phyloP scores from a whole-genome alignment of 495 filamentous ascomycete species.

The Apiosordaria backusii region DNA sequence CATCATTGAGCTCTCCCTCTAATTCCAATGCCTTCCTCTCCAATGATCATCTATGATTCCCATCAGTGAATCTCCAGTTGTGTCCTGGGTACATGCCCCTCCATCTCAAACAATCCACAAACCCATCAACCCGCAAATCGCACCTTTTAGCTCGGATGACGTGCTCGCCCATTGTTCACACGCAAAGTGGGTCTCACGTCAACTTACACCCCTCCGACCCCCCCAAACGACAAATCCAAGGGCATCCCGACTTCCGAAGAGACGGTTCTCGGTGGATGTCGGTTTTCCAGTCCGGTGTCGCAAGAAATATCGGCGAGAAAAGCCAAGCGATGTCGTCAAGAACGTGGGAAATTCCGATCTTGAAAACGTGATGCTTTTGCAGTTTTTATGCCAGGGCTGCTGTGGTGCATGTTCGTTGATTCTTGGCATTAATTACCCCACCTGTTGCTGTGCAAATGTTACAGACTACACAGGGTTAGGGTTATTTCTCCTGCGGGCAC shows the following conservation, averaged over 20 bases:
- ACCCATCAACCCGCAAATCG: slow-evolving; percentile 6
- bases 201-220: background rate
- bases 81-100: slow-evolving; percentile 2
- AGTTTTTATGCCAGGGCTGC: background rate
- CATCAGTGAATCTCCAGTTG: background rate
- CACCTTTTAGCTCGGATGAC: slow-evolving; percentile 42
- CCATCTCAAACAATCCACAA: background rate
- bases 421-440: background rate
- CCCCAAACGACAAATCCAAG: background rate
- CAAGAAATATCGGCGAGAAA: background rate
- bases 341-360: slow-evolving; percentile 5
- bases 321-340: background rate
- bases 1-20: too few relatives aligned
- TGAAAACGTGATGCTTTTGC: background rate
- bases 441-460: background rate
- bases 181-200: background rate
- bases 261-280: background rate
- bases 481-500: background rate
- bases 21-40: too few relatives aligned
- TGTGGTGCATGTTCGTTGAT: background rate
- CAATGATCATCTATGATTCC: too few relatives aligned
- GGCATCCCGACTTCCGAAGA: background rate
- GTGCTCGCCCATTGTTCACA: slow-evolving; percentile 33
- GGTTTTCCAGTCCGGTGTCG: background rate
- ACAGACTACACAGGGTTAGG: background rate